Base-by-base conservation (phyloP, 305 asterid species). In the Fraxinus nigra region DNA sequence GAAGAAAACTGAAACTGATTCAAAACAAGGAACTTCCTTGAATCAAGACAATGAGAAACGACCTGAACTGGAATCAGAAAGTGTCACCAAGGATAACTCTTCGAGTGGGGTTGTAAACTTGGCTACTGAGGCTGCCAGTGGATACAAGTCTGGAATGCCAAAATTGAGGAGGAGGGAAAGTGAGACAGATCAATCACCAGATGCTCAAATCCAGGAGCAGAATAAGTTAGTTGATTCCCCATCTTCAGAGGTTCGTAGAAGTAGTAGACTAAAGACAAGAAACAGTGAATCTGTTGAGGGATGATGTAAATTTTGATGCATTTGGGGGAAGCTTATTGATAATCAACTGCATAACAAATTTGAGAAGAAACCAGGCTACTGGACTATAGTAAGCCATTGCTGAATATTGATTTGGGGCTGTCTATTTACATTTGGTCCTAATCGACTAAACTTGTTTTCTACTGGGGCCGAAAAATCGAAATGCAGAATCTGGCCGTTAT, bases 11-110 rank as follows among this genome's bases (percentile, higher is more conserved):
- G 87, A 54, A 79, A 78, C 46, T 65, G 51, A 73, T 63, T 67
- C 69, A 0, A 24, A 38, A 10, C 75, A 80, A 35, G 82, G 81
- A 38, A 38, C 81, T 56, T 79, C 86, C 79, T 72, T 67, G n/a
- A 77, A 78, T 34, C 65, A 77, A 43, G 33, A 76, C 9, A 61
- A 38, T 9, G 82, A 83, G 84, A 87, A 79, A 67, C 85, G 78
- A 35, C 87, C 90, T 33, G 88, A 81, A 80, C 84, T 87, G 81
- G 87, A 76, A 76, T 81, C 85, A 87, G 61, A 81, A 37, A 56
- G 24, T 69, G 76, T 30, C 69, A 40, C 78, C 3, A 79, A 76
- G n/a, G 77, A 26, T 80, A 69, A 75, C 74, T 30, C 38, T 11
- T 38, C 85, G 78, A 77, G 78, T 83, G 85, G 77, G 79, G 69